phyloP scores from a whole-genome alignment of 129 eudicot species.

The Kitagawia praeruptora region DNA sequence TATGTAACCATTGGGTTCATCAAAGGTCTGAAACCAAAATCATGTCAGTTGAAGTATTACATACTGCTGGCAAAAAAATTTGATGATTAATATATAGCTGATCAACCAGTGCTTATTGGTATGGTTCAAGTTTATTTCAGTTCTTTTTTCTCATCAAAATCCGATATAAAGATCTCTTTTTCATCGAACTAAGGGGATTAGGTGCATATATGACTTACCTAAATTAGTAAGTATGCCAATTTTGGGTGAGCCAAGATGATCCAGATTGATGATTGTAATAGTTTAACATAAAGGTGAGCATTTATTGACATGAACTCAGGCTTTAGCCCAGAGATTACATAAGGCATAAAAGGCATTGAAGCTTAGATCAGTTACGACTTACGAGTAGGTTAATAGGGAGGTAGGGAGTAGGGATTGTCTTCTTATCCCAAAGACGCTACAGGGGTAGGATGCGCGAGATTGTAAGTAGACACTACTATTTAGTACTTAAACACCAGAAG shows the following conservation, averaged over 20 bases:
- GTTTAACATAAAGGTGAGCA: background rate
- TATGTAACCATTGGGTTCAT: conserved; percentile 56
- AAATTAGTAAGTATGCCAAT: background rate
- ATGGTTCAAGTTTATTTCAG: background rate
- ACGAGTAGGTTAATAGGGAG: background rate
- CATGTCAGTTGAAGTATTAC: background rate
- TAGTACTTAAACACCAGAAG: background rate
- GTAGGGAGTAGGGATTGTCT: background rate
- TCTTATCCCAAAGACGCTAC: background rate
- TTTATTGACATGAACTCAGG: background rate
- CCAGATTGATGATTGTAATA: background rate
- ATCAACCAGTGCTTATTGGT: background rate
- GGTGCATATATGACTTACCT: background rate
- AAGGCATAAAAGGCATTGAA: background rate
- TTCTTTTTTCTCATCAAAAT: background rate
- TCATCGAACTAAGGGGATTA: background rate
- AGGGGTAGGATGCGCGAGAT: background rate
- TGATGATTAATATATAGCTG: background rate
- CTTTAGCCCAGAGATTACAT: background rate
- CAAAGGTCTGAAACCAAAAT: conserved; percentile 47
- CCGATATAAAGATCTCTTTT: background rate
- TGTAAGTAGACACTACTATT: background rate
- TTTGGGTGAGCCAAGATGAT: background rate
- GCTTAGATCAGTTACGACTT: background rate
- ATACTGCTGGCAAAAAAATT: background rate